Base-by-base conservation (phyloP, 163 green algal species). In the Trebouxiophyceae sp. region DNA sequence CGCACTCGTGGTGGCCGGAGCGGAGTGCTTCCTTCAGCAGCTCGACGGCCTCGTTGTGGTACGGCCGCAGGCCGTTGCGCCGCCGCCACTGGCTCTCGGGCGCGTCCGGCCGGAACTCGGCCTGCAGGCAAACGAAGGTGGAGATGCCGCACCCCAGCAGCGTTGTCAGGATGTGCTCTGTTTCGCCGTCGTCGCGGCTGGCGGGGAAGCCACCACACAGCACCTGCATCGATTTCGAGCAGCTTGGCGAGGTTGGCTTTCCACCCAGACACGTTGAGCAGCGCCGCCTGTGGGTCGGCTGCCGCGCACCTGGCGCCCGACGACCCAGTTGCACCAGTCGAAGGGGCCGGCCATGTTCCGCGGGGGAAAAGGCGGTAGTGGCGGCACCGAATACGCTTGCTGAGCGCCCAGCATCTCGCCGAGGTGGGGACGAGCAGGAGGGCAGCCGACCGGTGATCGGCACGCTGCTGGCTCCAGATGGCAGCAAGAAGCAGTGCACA, bases 61-160 rank as follows among this genome's bases (percentile, higher is more conserved):
- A 50, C 39, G 39, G 39, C 63, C 63, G 47, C 24, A 92, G 74
- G 7, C 78, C 84, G 39, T 84, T 78, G 5, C 81, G 78, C 7
- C 70, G 45, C 3, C 86, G 74, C 87, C 87, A 94, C 2, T 69
- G 67, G 26, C 72, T 61, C 57, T 92, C 84, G 5, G 83, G 74
- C 0, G 78, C 80, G 50, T 87, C 79, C 26, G 92, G 83, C 34
- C 79, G 85, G 2, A 91, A 85, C 47, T 93, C 87, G 19, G 84
- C 82, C 74, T 91, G 84, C 8, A 93, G 69, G 72, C 87, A 95
- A 2, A 93, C 86, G 65, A 95, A 95, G 0, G 84, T 89, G 67
- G 85, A 87, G 1, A 93, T 74, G 31, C 87, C 87, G 12, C 86
- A 67, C 69, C 87, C 77, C 24, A 93, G 83, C 58, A 95, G 72